Conservation (phyloP, 805 yeast genomes). For the Candida nonsorbophila region DNA sequence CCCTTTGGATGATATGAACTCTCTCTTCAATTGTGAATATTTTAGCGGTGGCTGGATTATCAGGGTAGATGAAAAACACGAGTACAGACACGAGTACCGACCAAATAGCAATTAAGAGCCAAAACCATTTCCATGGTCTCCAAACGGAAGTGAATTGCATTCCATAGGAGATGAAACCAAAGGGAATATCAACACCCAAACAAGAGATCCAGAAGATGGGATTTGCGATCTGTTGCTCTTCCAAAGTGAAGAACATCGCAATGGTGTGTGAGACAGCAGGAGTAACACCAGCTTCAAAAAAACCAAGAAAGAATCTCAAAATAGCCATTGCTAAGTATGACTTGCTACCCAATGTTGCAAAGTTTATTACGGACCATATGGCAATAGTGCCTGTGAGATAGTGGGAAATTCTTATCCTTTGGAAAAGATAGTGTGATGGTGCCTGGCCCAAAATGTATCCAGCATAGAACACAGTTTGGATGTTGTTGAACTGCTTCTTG, state of each 20-base stretch:
- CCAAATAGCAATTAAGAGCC: constrained; percentile 46
- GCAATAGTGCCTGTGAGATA: no score
- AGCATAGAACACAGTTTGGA: constrained; percentile 49
- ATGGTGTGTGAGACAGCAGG: constrained; percentile 39
- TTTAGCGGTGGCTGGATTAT: constrained; percentile 49
- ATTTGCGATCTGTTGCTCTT: constrained; percentile 44
- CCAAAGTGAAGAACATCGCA: constrained; percentile 44
- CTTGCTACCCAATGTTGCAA: no score
- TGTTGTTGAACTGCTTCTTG: constrained; percentile 40
- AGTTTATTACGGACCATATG: no score
- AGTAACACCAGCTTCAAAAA: constrained; percentile 21
- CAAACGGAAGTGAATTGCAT: constrained; percentile 14
- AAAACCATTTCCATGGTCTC: constrained; percentile 5
- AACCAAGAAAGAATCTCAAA: constrained; percentile 38
- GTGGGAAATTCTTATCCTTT: constrained; percentile 14
- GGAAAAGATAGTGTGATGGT: constrained; percentile 16
- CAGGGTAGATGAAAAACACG: constrained; percentile 42
- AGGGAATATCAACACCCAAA: constrained; percentile 47
- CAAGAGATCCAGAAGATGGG: constrained; percentile 51
- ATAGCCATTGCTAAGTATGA: constrained; percentile 28
- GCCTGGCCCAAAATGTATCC: constrained; percentile 26
- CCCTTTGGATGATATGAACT: constrained; percentile 40
- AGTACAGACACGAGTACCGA: constrained; percentile 27
- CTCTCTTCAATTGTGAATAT: constrained; percentile 46
- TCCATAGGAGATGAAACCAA: constrained; percentile 45